Evolutionary conservation across 108 stramenopile genomes (phyloP), one percentile per base, ranked within the genome.

Genomic region (Mayamaea pseudoterrestris): DNA sequence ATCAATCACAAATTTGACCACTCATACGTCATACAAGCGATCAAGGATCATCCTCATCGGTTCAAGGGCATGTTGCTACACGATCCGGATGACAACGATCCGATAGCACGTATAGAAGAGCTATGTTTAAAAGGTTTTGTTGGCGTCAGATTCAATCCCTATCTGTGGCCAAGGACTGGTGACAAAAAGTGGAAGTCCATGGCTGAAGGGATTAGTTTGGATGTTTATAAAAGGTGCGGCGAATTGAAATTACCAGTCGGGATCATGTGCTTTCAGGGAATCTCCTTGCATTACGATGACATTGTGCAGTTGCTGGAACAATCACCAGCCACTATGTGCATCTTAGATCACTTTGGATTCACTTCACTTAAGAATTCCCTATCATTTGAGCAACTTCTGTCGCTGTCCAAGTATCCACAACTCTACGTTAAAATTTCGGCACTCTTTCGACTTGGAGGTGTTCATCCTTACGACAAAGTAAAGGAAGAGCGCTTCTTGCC

Each of bases 1-100:
- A 89, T 89, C 68, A 85, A 89, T 60, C 77, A 89, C 55, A 89
- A 88, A 61, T 86, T 69, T 44, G 90, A 92, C 46, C 90, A 92
- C 47, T 71, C 78, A 1, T 92, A 86, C 53, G 86, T 92, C 6
- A 35, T 48, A 11, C 28, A 72, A 35, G 81, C 81, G 20, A 76
- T 86, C 0, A 55, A 66, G 16, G 50, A 50, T 21, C 60, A 80
- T 45, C 86, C 90, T 13, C 43, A 54, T 41, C 68, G 63, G 35
- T 92, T 92, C 49, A 89, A 86, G 57, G 90, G 86, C 12, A 89
- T 89, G 81, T 53, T 87, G 36, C 47, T 92, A 17, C 71, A 67
- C 30, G 84, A 92, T 60, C 90, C 90, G 14, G 57, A 67, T 34
- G 35, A 72, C 20, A 58, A 75, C 22, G 69, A 83, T 23, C 80